Evolutionary conservation across 1,284 basidiomycete genomes (phyloP).

Genomic region (Anthracocystis walkeri): DNA sequence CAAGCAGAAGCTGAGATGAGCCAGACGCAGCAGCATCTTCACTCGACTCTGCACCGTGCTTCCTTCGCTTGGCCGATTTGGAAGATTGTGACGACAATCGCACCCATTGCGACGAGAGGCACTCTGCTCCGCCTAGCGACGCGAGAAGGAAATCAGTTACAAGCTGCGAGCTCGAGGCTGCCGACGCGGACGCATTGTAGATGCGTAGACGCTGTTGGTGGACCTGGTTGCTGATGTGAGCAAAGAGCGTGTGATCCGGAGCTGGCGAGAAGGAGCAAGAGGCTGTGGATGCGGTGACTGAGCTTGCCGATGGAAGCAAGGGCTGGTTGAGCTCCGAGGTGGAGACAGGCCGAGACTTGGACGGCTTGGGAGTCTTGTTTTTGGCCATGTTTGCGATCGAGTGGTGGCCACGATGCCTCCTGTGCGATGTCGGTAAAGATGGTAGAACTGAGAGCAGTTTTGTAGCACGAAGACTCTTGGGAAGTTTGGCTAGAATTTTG

Average conservation of each 20-base stretch:
- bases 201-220: constrained; percentile 81
- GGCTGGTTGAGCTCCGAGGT: constrained; percentile 77
- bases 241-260: constrained; percentile 75
- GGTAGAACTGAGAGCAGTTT: background rate
- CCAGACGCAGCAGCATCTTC: constrained; percentile 16
- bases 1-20: constrained; percentile 52
- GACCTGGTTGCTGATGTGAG: constrained; percentile 77
- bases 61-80: constrained; percentile 54
- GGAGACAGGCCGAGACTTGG: constrained; percentile 57
- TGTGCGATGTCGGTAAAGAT: constrained; percentile 1
- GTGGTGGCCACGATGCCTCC: background rate
- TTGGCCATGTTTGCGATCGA: constrained; percentile 46
- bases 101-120: constrained; percentile 47
- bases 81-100: constrained; percentile 26
- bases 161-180: constrained; percentile 75
- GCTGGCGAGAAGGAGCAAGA: constrained; percentile 73
- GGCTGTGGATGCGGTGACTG: constrained; percentile 56
- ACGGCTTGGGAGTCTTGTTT: constrained; percentile 58
- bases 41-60: constrained; percentile 36
- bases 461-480: background rate
- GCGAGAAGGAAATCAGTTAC: constrained; percentile 71
- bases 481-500: background rate
- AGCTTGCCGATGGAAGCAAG: constrained; percentile 71
- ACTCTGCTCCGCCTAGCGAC: constrained; percentile 41
- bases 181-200: constrained; percentile 75